Conservation (phyloP, 2,329 filamentous ascomycete species). For the Macrophomina tecta region DNA sequence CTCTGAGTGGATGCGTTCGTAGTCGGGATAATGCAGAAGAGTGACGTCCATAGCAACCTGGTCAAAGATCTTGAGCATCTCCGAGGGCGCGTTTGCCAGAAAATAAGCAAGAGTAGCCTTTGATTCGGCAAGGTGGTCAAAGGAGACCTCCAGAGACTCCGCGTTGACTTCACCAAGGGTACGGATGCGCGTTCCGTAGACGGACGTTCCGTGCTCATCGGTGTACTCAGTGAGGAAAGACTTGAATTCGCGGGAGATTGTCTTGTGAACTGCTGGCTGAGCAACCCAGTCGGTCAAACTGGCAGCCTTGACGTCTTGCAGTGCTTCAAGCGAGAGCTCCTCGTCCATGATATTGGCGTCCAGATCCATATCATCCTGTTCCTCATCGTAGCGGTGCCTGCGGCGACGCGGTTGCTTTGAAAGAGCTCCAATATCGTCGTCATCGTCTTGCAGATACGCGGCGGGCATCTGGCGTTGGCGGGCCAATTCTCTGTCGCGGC, state of each 20-base stretch:
- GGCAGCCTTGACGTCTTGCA: constrained; percentile 90
- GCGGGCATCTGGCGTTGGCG: constrained; percentile 71
- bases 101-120: constrained; percentile 97
- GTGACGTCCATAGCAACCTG: constrained; percentile 97
- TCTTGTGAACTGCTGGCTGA: constrained; percentile 85
- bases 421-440: constrained; percentile 83
- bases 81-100: constrained; percentile 91
- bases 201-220: constrained; percentile 84
- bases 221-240: constrained; percentile 96
- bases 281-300: constrained; percentile 96
- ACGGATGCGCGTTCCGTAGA: constrained; percentile 92
- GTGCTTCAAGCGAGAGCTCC: constrained; percentile 87
- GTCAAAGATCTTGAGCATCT: constrained; percentile 95
- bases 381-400: constrained; percentile 91
- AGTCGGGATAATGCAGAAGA: constrained; percentile 94
- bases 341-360: constrained; percentile 94
- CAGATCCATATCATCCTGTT: constrained; percentile 86
- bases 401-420: constrained; percentile 84
- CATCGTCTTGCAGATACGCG: constrained; percentile 79
- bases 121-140: constrained; percentile 85
- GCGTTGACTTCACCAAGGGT: constrained; percentile 97
- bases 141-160: constrained; percentile 94
- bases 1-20: constrained; percentile 95
- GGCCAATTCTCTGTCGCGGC: constrained; percentile 74
- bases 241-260: constrained; percentile 96